Evolutionary conservation across 257 asterid species (phyloP).

Genomic region (Datura wrightii): DNA sequence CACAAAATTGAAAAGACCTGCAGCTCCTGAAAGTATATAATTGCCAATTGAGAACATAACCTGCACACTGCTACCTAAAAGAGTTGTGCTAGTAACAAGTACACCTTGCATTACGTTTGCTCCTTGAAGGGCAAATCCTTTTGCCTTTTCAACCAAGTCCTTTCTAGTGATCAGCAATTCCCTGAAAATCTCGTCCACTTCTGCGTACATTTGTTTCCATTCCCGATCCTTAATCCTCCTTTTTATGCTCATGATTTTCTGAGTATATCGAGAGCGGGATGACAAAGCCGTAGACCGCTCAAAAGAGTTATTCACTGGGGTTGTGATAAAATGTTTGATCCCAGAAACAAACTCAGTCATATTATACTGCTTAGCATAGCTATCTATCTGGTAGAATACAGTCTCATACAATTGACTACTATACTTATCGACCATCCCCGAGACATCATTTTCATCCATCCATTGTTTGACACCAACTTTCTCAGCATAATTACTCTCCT

Average conservation of each 20-base stretch:
- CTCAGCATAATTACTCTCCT: constrained; percentile 90
- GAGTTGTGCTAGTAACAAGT: constrained; percentile 65
- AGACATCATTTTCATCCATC: constrained; percentile 95
- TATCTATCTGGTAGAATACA: constrained; percentile 76
- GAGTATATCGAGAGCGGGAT: constrained; percentile 70
- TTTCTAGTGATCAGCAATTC: constrained; percentile 69
- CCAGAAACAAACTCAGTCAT: constrained; percentile 83
- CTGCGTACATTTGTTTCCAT: constrained; percentile 75
- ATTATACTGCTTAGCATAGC: constrained; percentile 81
- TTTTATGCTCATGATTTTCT: constrained; percentile 62
- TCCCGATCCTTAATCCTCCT: constrained; percentile 62
- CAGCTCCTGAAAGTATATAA: constrained; percentile 94
- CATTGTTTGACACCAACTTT: constrained; percentile 80
- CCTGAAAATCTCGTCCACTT: constrained; percentile 62
- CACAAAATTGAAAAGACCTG: constrained; percentile 70
- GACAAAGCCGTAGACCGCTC: constrained; percentile 55
- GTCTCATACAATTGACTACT: constrained; percentile 75
- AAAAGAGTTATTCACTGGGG: constrained; percentile 50
- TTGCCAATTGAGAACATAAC: constrained; percentile 59
- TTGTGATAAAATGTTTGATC: constrained; percentile 68
- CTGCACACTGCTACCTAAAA: constrained; percentile 77
- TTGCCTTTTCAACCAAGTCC: constrained; percentile 85
- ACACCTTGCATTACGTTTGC: constrained; percentile 76
- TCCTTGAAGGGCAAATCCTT: constrained; percentile 84
- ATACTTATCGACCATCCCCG: constrained; percentile 81